Evolutionary conservation across 306 rosid genomes (phyloP), one percentile per base, ranked within the genome.

Genomic region (Cicer yamashitae): DNA sequence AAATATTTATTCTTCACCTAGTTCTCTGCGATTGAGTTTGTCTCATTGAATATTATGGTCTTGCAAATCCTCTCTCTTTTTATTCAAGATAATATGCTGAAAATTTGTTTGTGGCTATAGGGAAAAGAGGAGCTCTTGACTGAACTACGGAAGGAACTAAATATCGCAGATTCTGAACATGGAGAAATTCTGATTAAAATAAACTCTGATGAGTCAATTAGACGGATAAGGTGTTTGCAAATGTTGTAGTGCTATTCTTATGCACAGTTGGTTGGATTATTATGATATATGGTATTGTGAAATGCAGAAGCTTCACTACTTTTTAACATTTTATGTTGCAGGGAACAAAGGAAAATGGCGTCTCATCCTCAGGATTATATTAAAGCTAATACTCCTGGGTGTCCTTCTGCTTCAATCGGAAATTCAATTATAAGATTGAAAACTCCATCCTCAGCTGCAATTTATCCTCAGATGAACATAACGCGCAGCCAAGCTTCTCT

Each of bases 51-150:
- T 54, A 47, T 54, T 54, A 47, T 47, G 44, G 45, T 67, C 17
- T 40, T 61, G 73, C 50, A 25, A 53, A 48, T 59, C 34, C 30
- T 60, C 52, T 59, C 54, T 34, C 64, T 10, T 71, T 47, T 41
- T 38, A 15, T 67, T 13, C n/a, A 58, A 25, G 44, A 67, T 51
- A 51, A 51, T 43, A 41, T 39, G 14, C 51, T 69, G 11, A 63
- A 60, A 34, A 10, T 17, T 54, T 67, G 17, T 70, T 50, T 57
- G 57, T 78, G 51, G 53, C 59, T 66, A 68, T 62, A 85, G 88
- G 79, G 77, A 7, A 85, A 85, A 78, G 88, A 81, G 60, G 85
- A 18, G 50, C 81, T 84, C 61, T 81, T 84, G 78, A 78, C 88
- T 47, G 81, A 85, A 54, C 79, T 85, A 52, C 83, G 88, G 67